Evolutionary conservation across 768 basidiomycete genomes (phyloP).

Genomic region (Holtermanniella nyarrowii): DNA sequence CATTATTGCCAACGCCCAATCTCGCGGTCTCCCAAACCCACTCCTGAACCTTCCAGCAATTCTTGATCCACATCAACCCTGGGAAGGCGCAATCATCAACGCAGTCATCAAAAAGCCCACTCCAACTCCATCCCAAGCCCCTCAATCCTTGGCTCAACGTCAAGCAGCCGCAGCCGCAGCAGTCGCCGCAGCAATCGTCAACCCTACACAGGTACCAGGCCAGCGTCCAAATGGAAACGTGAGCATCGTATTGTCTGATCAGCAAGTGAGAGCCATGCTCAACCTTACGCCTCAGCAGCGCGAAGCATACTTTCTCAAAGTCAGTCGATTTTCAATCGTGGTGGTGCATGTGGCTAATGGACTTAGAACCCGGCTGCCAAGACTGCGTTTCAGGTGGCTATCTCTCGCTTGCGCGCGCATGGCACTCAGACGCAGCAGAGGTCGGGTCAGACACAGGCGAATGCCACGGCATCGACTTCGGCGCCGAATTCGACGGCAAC

Average conservation of each 20-base stretch:
- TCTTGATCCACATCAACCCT: not conserved
- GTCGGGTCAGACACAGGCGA: not conserved
- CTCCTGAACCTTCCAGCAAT: not conserved
- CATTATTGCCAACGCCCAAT: not conserved
- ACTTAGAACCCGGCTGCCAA: not conserved
- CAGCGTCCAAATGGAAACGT: no score
- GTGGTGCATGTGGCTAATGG: not conserved
- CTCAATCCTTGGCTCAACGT: not conserved
- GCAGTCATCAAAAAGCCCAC: not conserved
- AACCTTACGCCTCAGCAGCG: not conserved
- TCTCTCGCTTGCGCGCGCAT: not conserved
- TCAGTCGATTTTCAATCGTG: not conserved
- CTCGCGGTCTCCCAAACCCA: not conserved
- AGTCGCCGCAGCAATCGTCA: not conserved
- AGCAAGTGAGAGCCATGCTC: not conserved
- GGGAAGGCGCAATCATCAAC: not conserved
- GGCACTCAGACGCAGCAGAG: not conserved
- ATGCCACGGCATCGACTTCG: not conserved
- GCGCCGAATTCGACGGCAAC: not conserved
- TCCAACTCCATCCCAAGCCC: not conserved
- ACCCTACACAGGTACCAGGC: not conserved
- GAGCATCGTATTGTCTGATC: not conserved
- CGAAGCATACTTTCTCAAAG: not conserved
- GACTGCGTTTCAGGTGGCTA: not conserved
- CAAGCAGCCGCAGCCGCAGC: not conserved